A percentile compares a stretch with the other conserved stretches of the same genome.
Evolutionary conservation across 768 basidiomycete genomes (phyloP).

Genomic region (Pisolithus tinctorius): DNA sequence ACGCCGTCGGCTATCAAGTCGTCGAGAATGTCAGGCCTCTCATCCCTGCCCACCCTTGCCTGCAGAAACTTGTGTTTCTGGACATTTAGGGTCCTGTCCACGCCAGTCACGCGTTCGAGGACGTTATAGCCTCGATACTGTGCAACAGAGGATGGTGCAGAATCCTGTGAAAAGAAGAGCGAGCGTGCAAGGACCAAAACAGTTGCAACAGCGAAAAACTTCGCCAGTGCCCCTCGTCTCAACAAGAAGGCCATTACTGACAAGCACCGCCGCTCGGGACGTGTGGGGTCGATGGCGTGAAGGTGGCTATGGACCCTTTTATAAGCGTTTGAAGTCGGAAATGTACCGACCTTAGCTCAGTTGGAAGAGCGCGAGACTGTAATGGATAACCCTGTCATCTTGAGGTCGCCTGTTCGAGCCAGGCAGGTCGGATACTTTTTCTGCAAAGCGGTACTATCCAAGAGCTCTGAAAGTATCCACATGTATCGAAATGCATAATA

Average conservation of each 20-base stretch:
- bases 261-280: not conserved
- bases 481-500: too few species aligned
- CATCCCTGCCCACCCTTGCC: constrained; percentile 81
- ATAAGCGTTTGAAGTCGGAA: not conserved
- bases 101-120: constrained; percentile 54
- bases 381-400: constrained; percentile 34
- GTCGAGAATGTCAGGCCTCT: constrained; percentile 73
- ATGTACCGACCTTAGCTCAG: constrained; percentile 42
- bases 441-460: not conserved
- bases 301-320: too few species aligned
- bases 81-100: constrained; percentile 81
- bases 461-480: too few species aligned
- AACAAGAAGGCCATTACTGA: constrained; percentile 23
- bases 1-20: constrained; percentile 71
- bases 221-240: constrained; percentile 23
- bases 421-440: constrained; percentile 44
- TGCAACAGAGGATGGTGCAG: constrained; percentile 14
- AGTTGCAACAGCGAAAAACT: constrained; percentile 9
- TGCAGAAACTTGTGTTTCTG: constrained; percentile 87
- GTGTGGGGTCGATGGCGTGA: too few species aligned
- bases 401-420: constrained; percentile 58
- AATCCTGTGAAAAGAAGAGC: constrained; percentile 14
- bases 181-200: constrained; percentile 17
- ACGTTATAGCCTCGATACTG: constrained; percentile 55
- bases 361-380: constrained; percentile 48